Conservation (phyloP, 768 basidiomycete genomes). For the Megacollybia marginata region DNA sequence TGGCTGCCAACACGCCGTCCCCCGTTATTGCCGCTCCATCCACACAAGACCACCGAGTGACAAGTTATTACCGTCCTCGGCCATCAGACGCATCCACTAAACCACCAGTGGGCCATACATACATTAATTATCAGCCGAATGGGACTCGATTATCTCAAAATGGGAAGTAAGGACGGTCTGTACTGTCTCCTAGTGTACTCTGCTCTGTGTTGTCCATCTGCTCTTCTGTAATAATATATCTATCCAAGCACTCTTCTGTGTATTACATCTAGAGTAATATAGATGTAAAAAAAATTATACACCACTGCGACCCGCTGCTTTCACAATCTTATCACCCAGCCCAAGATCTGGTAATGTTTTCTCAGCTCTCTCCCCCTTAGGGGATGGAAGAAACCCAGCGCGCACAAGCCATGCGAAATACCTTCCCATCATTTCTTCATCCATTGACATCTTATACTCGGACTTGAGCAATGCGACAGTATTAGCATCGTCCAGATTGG, state of each 20-base stretch:
- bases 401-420: conserved; percentile 91
- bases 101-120: neutral
- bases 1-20: conserved; percentile 52
- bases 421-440: conserved; percentile 68
- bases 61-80: conserved; percentile 51
- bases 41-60: conserved; percentile 33
- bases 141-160: neutral
- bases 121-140: neutral
- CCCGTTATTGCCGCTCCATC: conserved; percentile 41
- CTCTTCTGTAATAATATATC: too few species aligned
- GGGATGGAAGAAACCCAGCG: conserved; percentile 70
- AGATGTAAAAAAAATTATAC: neutral
- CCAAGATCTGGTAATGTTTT: conserved; percentile 1
- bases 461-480: conserved; percentile 53
- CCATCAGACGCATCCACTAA: conserved; percentile 9
- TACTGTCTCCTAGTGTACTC: too few species aligned
- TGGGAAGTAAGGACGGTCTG: too few species aligned
- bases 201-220: too few species aligned
- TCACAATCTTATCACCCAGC: conserved; percentile 6
- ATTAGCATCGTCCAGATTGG: conserved; percentile 83
- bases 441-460: conserved; percentile 51
- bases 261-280: too few species aligned
- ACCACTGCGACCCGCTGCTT: conserved; percentile 11
- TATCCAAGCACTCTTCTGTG: too few species aligned
- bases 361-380: conserved; percentile 15